These are phyloP conservation scores for Talaromyces sp. DNA, from an alignment of 2,329 filamentous ascomycete genomes.

Conservation along the genomic window DNA sequence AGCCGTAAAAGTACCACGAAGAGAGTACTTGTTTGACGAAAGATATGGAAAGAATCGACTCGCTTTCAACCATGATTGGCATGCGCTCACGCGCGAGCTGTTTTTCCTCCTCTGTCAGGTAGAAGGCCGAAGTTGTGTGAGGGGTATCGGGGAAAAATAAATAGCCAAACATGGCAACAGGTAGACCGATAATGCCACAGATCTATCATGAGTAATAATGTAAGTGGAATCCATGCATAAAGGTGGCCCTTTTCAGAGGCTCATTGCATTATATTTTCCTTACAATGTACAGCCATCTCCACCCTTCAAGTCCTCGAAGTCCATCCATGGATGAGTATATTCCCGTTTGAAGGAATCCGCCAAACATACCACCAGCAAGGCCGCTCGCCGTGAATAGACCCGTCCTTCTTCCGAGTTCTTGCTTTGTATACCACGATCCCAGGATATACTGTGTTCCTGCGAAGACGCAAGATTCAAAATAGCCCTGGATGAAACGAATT, in stretches of 20 bases:
- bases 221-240: background rate
- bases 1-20: conserved; percentile 27
- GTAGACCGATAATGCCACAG: conserved; percentile 2
- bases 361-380: conserved; percentile 32
- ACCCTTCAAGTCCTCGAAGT: conserved; percentile 22
- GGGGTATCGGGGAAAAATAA: conserved; percentile 7
- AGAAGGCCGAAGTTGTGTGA: conserved; percentile 1
- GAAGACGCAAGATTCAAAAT: conserved; percentile 30
- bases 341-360: conserved; percentile 31
- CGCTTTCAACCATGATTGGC: background rate
- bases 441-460: conserved; percentile 36
- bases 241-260: background rate
- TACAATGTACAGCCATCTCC: conserved; percentile 36
- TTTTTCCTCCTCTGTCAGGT: conserved; percentile 1
- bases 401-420: conserved; percentile 33
- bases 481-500: conserved; percentile 34
- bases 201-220: background rate
- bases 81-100: background rate
- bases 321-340: conserved; percentile 27
- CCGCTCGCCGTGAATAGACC: conserved; percentile 31
- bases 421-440: conserved; percentile 40
- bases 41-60: background rate
- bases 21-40: conserved; percentile 21
- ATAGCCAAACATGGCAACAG: conserved; percentile 2
- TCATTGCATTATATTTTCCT: background rate